Evolutionary conservation across 2,329 filamentous ascomycete genomes (phyloP).

Genomic region (Samsoniella hepiali): DNA sequence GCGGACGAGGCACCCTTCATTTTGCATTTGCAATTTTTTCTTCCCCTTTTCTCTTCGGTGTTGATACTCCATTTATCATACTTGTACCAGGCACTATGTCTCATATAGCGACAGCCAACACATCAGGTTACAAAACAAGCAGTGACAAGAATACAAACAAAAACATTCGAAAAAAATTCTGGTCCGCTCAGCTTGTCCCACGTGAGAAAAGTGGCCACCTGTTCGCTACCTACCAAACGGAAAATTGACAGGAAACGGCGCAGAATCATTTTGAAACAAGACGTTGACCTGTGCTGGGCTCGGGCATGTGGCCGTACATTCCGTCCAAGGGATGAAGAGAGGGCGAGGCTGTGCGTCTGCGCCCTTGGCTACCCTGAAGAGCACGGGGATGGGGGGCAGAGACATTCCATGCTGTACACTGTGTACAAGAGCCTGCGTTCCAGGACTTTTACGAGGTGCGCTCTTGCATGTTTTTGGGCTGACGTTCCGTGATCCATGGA

Average conservation of each 20-base stretch:
- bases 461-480: neutral
- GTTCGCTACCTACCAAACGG: too few relatives aligned
- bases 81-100: constrained; percentile 15
- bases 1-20: neutral
- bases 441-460: neutral
- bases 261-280: neutral
- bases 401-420: constrained; percentile 5
- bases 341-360: neutral
- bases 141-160: neutral
- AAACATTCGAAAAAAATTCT: neutral
- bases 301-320: neutral
- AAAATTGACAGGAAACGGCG: neutral
- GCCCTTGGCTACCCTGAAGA: neutral
- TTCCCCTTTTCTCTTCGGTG: constrained; percentile 21
- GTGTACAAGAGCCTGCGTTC: constrained; percentile 1
- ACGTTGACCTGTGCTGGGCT: neutral
- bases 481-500: neutral
- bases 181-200: neutral
- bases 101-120: constrained; percentile 1
- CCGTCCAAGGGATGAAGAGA: neutral
- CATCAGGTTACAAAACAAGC: neutral
- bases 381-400: neutral
- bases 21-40: neutral
- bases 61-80: constrained; percentile 25
- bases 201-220: neutral